Base-by-base conservation (phyloP, 305 asterid genomes). In the Salvia sclarea region DNA sequence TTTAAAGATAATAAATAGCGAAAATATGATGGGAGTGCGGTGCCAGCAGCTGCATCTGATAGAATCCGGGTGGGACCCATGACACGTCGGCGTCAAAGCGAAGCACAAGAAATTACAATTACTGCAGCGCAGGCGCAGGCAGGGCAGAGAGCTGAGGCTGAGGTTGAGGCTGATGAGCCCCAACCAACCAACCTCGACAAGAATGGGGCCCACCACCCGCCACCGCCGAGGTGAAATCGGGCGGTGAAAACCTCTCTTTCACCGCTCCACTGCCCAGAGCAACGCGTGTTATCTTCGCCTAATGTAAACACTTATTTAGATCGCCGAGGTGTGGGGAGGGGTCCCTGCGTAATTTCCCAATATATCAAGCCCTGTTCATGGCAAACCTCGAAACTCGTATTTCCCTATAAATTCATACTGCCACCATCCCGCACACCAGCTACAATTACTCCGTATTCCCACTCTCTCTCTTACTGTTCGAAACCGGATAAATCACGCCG, bases 151-250 rank as follows among this genome's bases (percentile, higher is more conserved):
- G 65, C 74, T 50, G 30, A 18, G n/a, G n/a, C n/a, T n/a, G n/a
- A n/a, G n/a, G n/a, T n/a, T n/a, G n/a, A n/a, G n/a, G n/a, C n/a
- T n/a, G n/a, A n/a, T n/a, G n/a, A n/a, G n/a, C n/a, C n/a, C n/a
- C 1, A 22, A 61, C 50, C 70, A 2, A n/a, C 66, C 74, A 50
- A 74, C 70, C 43, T 35, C 52, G 33, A 45, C 68, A 53, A 28
- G 13, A 20, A 8, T 37, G 37, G 83, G 84, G 69, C 31, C 88
- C 88, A 81, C 64, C 74, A 40, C 28, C 84, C 74, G 20, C 52
- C 69, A 47, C 59, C 63, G 77, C 84, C 78, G 14, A 71, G 78
- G 78, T 76, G 82, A 69, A 59, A 25, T 20, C 11, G 10, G 54
- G 71, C 72, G 64, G 70, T 70, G 44, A 69, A 65, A 75, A 58